Conservation (phyloP, 2,329 filamentous ascomycete genomes). For the Thelonectria blattea region DNA sequence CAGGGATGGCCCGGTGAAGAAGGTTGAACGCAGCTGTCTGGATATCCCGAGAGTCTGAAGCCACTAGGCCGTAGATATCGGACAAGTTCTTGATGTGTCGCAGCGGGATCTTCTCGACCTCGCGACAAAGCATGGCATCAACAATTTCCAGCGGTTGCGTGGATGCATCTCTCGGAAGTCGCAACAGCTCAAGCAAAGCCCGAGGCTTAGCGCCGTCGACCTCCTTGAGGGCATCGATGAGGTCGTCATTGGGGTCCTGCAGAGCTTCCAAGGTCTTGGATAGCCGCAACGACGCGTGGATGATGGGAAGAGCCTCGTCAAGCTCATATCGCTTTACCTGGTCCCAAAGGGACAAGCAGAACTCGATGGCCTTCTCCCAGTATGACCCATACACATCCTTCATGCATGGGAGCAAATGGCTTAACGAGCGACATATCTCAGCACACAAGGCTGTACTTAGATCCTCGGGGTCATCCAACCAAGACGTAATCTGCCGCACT, state of each 20-base stretch:
- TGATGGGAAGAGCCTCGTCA: constrained; percentile 62
- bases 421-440: constrained; percentile 62
- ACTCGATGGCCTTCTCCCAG: constrained; percentile 73
- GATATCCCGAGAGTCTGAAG: constrained; percentile 74
- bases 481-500: constrained; percentile 76
- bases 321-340: constrained; percentile 49
- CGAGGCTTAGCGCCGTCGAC: constrained; percentile 60
- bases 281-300: constrained; percentile 77
- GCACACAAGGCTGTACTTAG: constrained; percentile 53
- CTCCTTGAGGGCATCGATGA: constrained; percentile 74
- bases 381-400: constrained; percentile 86
- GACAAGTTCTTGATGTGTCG: constrained; percentile 67
- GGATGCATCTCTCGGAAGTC: constrained; percentile 50
- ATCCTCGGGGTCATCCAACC: constrained; percentile 62
- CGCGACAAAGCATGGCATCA: constrained; percentile 74
- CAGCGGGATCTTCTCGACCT: constrained; percentile 68
- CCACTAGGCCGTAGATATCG: constrained; percentile 77
- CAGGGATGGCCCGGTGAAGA: constrained; percentile 80
- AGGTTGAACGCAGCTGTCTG: constrained; percentile 83
- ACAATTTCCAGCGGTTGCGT: constrained; percentile 76
- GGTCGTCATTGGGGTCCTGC: constrained; percentile 82
- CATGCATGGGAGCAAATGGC: constrained; percentile 72
- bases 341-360: constrained; percentile 64
- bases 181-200: constrained; percentile 69
- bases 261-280: constrained; percentile 67